Conservation (phyloP, 2,329 filamentous ascomycete genomes). For the Aureobasidium sp. region DNA sequence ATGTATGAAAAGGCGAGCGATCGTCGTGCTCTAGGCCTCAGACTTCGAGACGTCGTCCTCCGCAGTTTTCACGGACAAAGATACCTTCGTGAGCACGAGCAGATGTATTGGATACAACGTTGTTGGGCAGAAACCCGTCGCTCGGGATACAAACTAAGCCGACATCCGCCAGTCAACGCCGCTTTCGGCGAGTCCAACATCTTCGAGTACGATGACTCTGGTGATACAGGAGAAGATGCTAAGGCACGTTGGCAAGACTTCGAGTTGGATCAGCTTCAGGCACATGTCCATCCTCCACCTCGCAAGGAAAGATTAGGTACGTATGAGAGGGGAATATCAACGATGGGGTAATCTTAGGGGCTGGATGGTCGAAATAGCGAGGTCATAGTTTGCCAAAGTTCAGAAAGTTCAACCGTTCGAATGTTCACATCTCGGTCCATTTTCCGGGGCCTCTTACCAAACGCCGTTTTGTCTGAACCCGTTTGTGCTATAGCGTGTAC, state of each 20-base stretch:
- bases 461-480: no score
- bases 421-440: background rate
- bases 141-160: background rate
- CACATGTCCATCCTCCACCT: conserved; percentile 1
- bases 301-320: conserved; percentile 1
- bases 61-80: conserved; percentile 53
- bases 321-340: background rate
- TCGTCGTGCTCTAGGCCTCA: conserved; percentile 52
- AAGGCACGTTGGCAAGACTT: conserved; percentile 19
- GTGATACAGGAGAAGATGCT: conserved; percentile 16
- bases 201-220: conserved; percentile 17
- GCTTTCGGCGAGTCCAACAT: conserved; percentile 14
- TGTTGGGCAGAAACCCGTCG: conserved; percentile 17
- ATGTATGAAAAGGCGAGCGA: conserved; percentile 55
- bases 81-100: conserved; percentile 43
- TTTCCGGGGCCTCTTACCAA: background rate
- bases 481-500: background rate
- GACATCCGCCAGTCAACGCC: conserved; percentile 12
- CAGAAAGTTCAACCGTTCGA: background rate
- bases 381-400: background rate
- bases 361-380: background rate
- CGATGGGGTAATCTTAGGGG: background rate
- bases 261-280: background rate
- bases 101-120: conserved; percentile 25
- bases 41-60: conserved; percentile 51